Base-by-base conservation (phyloP, 148 eudicot genomes). In the Pharnaceum exiguum region DNA sequence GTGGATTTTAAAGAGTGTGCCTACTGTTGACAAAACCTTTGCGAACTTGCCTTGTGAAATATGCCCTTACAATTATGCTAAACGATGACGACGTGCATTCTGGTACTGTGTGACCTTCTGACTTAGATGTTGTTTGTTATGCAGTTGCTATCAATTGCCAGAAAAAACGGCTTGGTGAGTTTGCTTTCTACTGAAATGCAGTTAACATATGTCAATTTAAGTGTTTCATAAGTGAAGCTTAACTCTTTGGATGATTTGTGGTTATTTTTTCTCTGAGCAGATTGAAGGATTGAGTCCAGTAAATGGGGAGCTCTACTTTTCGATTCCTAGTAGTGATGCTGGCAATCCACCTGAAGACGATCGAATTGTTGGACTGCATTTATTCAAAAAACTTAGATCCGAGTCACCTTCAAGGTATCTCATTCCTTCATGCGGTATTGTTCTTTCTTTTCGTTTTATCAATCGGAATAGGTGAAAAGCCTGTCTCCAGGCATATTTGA, bases 91-190 rank as follows among this genome's bases (percentile, higher is more conserved):
- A n/a, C n/a, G n/a, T n/a, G n/a, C n/a, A n/a, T n/a, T n/a, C n/a
- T n/a, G n/a, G n/a, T n/a, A n/a, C n/a, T n/a, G n/a, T n/a, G n/a
- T n/a, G n/a, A 11, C 45, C 28, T 31, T 55, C 59, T 70, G 17
- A 57, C 22, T 33, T 21, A 40, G 40, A 11, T 52, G 47, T 38
- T 30, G 54, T 43, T 64, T 15, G 13, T 46, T 50, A 21, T 75
- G 82, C 83, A 93, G 99, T 70, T 88, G 67, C 68, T 93, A 32
- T 85, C 80, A 52, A 82, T 93, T 68, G 99, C 95, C 38, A 77
- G 99, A 64, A 93, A 85, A 72, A 83, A 66, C 56, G 99, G 96
- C 31, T 15, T 52, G 72, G 99, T 93, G 55, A 91, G 98, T 74
- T 35, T 23, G 36, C 35, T 58, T 59, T 24, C 9, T 26, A 16